A percentile compares a stretch with the other conserved stretches of the same genome.
Evolutionary conservation across 2,329 filamentous ascomycete species (phyloP).

Genomic region (Colletotrichum sp.): DNA sequence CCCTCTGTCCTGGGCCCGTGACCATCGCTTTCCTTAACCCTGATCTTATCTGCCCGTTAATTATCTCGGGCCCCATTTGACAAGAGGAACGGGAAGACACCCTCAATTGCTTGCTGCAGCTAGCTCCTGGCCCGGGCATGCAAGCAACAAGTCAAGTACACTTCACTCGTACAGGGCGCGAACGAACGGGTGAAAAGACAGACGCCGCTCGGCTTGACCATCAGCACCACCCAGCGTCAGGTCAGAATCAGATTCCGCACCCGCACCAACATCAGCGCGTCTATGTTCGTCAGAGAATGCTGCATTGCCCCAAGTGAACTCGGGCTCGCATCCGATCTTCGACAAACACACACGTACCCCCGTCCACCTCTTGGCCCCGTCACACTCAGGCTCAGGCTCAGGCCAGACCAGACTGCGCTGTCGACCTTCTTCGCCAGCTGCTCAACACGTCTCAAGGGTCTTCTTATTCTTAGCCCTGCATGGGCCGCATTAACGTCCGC

Average conservation of each 20-base stretch:
- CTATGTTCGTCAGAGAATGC: slow-evolving; percentile 12
- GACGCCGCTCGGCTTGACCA: neutral
- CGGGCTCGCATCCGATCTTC: slow-evolving; percentile 16
- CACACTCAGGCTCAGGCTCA: neutral
- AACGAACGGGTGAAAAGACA: neutral
- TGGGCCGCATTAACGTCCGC: slow-evolving; percentile 18
- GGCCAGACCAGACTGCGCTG: neutral
- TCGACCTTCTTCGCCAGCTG: neutral
- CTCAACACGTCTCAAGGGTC: slow-evolving; percentile 11
- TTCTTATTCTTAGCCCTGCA: slow-evolving; percentile 14
- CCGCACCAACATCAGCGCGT: slow-evolving; percentile 7
- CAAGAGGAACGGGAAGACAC: neutral
- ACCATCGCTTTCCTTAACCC: neutral
- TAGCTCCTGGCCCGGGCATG: neutral
- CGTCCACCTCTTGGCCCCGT: slow-evolving; percentile 3
- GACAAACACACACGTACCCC: slow-evolving; percentile 10
- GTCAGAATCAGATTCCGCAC: neutral
- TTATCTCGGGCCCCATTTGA: neutral
- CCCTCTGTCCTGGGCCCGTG: neutral
- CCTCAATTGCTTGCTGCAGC: neutral
- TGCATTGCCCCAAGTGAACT: slow-evolving; percentile 10
- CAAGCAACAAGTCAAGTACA: neutral
- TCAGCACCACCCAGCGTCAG: neutral
- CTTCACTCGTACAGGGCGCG: neutral
- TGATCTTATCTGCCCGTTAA: neutral